A percentile compares a stretch with the other conserved stretches of the same genome.
phyloP scores from a whole-genome alignment of 164 flowering plant species.

The Liquidambar formosana region DNA sequence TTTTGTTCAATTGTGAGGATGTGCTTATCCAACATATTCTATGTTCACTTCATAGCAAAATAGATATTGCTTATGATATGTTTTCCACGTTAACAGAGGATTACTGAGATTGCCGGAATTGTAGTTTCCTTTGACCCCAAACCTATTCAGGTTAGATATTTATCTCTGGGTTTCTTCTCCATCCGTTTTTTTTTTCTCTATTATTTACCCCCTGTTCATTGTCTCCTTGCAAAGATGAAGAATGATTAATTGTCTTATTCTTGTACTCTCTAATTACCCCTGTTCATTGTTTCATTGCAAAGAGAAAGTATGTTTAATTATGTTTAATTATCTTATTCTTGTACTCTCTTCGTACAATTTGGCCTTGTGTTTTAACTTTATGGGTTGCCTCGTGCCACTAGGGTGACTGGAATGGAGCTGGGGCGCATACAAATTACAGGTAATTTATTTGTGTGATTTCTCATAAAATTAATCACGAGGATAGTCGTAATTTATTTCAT shows the following conservation, averaged over 20 bases:
- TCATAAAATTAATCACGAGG: too few species aligned
- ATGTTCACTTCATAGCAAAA: too few species aligned
- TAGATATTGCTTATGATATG: not conserved
- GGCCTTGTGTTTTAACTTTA: not conserved
- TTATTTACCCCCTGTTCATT: not conserved
- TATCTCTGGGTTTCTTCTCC: too few species aligned
- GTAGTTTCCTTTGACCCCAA: conserved; percentile 44
- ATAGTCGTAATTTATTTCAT: too few species aligned
- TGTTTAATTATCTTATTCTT: too few species aligned
- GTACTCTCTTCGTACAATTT: not conserved
- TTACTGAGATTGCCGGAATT: conserved; percentile 47
- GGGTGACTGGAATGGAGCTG: conserved; percentile 56
- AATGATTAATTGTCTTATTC: not conserved
- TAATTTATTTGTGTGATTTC: not conserved
- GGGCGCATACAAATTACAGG: conserved; percentile 48
- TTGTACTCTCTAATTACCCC: too few species aligned
- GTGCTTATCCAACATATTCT: not conserved
- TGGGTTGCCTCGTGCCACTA: not conserved
- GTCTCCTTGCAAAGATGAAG: not conserved
- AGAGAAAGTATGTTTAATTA: too few species aligned
- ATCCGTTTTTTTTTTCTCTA: too few species aligned
- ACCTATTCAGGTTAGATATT: conserved; percentile 28
- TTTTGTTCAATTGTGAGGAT: not conserved
- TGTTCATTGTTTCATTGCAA: too few species aligned
- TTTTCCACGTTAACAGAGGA: conserved; percentile 18